A percentile compares a stretch with the other conserved stretches of the same genome.
Conservation (phyloP, 106 monocot genomes). For the Dendrobium chrysotoxum region DNA sequence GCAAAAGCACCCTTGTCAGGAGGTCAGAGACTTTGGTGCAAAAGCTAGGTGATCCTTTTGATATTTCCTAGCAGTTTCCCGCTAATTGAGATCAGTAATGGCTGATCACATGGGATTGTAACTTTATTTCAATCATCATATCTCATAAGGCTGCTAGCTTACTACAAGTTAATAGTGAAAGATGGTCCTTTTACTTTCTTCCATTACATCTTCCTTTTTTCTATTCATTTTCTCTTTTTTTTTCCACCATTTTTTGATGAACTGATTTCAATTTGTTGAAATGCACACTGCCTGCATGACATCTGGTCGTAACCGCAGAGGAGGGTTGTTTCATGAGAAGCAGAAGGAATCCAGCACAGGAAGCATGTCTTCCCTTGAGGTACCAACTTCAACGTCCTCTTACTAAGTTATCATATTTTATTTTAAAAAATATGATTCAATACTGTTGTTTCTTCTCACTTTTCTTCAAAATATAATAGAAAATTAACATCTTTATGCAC, state of each 20-base stretch:
- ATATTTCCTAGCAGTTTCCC: not conserved
- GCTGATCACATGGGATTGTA: not conserved
- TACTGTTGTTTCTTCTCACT: not conserved
- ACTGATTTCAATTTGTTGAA: not conserved
- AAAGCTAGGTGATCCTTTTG: not conserved
- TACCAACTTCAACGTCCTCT: not conserved
- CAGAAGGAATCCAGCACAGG: constrained; percentile 4
- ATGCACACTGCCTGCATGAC: not conserved
- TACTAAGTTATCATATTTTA: not conserved
- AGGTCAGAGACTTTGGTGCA: not conserved
- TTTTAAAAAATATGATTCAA: not conserved
- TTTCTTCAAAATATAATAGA: not conserved
- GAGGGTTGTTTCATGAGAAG: constrained; percentile 6
- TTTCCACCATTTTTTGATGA: not conserved
- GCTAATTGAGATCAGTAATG: not conserved
- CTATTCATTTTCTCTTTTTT: not conserved
- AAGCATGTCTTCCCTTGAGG: constrained; percentile 9
- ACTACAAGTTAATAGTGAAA: not conserved
- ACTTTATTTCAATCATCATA: not conserved
- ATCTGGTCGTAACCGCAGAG: not conserved
- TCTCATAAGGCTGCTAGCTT: not conserved
- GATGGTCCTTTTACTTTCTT: not conserved
- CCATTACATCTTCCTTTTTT: too few species aligned
- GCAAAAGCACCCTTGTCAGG: not conserved
- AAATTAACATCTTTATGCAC: not conserved